Evolutionary conservation across 805 yeast species (phyloP).

Genomic region (Lachancea mirantina): DNA sequence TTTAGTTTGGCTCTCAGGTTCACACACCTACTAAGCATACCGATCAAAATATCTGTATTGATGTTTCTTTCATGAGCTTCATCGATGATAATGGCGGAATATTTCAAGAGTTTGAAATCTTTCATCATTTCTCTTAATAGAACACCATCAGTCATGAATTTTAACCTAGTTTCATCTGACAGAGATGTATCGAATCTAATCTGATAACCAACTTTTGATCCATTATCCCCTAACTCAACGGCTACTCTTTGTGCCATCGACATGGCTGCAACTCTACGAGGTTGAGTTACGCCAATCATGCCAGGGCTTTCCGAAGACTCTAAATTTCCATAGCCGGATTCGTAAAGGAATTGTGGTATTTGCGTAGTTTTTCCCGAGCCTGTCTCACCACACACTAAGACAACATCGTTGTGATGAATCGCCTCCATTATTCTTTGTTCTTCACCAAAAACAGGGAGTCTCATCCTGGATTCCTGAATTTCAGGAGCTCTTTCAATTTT

Average conservation of each 20-base stretch:
- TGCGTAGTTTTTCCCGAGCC: conserved; percentile 99
- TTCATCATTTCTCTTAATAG: conserved; percentile 85
- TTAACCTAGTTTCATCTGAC: conserved; percentile 59
- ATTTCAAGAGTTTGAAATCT: conserved; percentile 72
- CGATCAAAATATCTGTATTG: conserved; percentile 92
- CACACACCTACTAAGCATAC: conserved; percentile 84
- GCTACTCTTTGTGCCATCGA: conserved; percentile 82
- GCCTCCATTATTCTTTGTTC: conserved; percentile 96
- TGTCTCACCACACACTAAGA: conserved; percentile 93
- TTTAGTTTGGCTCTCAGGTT: conserved; percentile 56
- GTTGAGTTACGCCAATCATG: conserved; percentile 94
- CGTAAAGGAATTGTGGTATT: conserved; percentile 91
- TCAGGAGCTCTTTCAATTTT: conserved; percentile 57
- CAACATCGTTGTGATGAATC: conserved; percentile 81
- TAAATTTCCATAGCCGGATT: conserved; percentile 75
- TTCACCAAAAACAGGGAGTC: conserved; percentile 82
- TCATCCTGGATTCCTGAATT: conserved; percentile 59
- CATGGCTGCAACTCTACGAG: conserved; percentile 89
- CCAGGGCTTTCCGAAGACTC: conserved; percentile 65
- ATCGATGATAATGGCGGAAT: conserved; percentile 83
- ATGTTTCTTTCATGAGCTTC: conserved; percentile 98
- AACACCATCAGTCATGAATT: conserved; percentile 95
- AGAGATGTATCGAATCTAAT: conserved; percentile 71
- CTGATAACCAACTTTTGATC: conserved; percentile 67
- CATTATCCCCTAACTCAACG: conserved; percentile 67